Evolutionary conservation across 2,329 filamentous ascomycete species (phyloP), one percentile per base, ranked within the genome.

Genomic region (Talaromyces sp.): DNA sequence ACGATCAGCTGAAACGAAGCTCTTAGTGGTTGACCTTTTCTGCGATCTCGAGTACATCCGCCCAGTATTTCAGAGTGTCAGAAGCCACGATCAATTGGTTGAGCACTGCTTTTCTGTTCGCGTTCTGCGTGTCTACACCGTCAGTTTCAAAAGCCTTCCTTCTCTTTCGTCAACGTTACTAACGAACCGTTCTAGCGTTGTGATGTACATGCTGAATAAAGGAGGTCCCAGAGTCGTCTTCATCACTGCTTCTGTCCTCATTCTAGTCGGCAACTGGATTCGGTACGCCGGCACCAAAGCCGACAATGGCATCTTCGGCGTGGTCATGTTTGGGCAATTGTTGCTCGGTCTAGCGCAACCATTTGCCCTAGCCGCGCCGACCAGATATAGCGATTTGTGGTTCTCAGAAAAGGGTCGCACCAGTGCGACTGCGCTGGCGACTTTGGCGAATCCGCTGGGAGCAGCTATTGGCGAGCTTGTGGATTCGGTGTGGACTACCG

Each of bases 371-470:
- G 88, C 90, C 6, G 92, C 94, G 0, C 94, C 95, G 0, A 94
- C 95, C 0, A 84, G 92, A 68, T 99, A 96, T 78, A 95, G 91
- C 63, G 93, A 97, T 75, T 82, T 97, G 67, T 98, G 95, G 95
- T 98, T 98, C 79, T 93, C 92, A 1, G 89, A 91, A 71, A 81
- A 83, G 11, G 94, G 93, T 7, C 87, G 95, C 63, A 91, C 97
- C 13, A 89, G 90, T 63, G 94, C 94, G 19, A 98, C 94, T 0
- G 95, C 94, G 0, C 73, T 97, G 40, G 89, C 90, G 25, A 93
- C 89, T 67, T 80, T 98, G 65, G 92, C 94, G 3, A 98, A 97
- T 76, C 94, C 94, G 0, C 85, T 98, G 61, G 94, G 94, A 15
- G 93, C 91, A 25, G 94, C 94, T 6, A 80, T 97, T 59, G 94